Conservation (phyloP, 306 rosid genomes). For the Carpinus viminea region DNA sequence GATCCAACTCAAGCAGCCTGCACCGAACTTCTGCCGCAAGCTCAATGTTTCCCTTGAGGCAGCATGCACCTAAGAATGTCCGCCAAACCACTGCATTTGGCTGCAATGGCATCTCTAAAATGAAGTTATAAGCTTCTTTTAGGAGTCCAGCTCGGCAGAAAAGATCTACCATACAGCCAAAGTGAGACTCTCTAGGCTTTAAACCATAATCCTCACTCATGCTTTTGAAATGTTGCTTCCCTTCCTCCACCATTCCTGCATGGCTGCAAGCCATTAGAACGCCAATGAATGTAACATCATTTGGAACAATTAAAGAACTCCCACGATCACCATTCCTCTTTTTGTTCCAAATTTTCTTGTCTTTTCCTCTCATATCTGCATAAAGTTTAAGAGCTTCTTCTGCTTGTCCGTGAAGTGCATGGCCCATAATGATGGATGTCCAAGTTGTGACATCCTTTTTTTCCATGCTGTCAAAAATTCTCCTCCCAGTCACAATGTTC, state of each 20-base stretch:
- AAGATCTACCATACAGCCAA: constrained; percentile 73
- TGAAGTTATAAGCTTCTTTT: constrained; percentile 52
- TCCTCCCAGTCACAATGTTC: constrained; percentile 41
- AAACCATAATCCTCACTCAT: constrained; percentile 50
- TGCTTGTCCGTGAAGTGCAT: constrained; percentile 61
- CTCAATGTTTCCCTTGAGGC: constrained; percentile 48
- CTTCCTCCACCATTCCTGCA: constrained; percentile 65
- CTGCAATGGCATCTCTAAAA: constrained; percentile 36
- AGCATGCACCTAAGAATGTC: constrained; percentile 57
- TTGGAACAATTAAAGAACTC: constrained; percentile 24
- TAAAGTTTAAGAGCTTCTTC: constrained; percentile 39
- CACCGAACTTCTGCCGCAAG: constrained; percentile 42
- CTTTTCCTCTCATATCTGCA: constrained; percentile 25
- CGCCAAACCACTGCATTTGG: constrained; percentile 56
- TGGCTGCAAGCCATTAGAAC: constrained; percentile 78
- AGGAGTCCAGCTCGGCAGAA: constrained; percentile 55
- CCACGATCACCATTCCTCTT: constrained; percentile 17
- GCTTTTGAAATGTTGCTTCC: constrained; percentile 52
- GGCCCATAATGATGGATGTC: constrained; percentile 71
- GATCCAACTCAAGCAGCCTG: constrained; percentile 49
- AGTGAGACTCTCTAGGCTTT: constrained; percentile 53
- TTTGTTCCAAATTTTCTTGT: background rate
- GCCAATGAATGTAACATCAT: constrained; percentile 62
- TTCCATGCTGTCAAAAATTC: constrained; percentile 48
- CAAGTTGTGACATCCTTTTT: constrained; percentile 60